Conservation (phyloP, 129 eudicot genomes). For the Logfia minima region DNA sequence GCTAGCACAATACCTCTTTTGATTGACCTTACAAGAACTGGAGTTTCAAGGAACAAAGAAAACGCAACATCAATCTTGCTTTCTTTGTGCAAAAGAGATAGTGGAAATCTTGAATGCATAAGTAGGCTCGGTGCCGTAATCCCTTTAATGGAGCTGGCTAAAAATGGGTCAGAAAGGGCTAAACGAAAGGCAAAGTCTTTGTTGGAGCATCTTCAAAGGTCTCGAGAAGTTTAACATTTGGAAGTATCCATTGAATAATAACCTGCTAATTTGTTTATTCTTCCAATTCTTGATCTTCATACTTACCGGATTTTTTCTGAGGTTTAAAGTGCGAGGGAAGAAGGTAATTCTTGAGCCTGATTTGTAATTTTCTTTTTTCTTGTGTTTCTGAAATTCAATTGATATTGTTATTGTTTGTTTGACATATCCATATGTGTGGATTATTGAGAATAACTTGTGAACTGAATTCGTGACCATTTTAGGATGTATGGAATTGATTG, state of each 20-base stretch:
- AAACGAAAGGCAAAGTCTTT: slow-evolving; percentile 69
- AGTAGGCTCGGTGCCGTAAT: slow-evolving; percentile 79
- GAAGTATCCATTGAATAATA: not conserved
- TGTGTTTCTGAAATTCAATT: slow-evolving; percentile 27
- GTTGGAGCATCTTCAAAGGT: slow-evolving; percentile 61
- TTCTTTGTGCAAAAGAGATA: slow-evolving; percentile 81
- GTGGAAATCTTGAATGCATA: slow-evolving; percentile 63
- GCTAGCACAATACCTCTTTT: slow-evolving; percentile 75
- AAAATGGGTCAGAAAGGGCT: slow-evolving; percentile 73
- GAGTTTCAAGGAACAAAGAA: slow-evolving; percentile 76
- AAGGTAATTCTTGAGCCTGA: slow-evolving; percentile 19
- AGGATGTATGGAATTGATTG: slow-evolving; percentile 29
- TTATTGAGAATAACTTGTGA: slow-evolving; percentile 32
- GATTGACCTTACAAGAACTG: slow-evolving; percentile 76
- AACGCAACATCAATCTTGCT: slow-evolving; percentile 78
- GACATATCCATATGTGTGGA: slow-evolving; percentile 33
- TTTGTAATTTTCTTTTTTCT: slow-evolving; percentile 17
- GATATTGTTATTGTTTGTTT: slow-evolving; percentile 35
- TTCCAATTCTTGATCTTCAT: slow-evolving; percentile 33
- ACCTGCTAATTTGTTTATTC: slow-evolving; percentile 39
- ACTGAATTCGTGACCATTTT: slow-evolving; percentile 17
- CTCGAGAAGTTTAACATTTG: slow-evolving; percentile 33
- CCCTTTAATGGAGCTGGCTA: slow-evolving; percentile 57
- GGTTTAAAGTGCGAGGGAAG: slow-evolving; percentile 22
- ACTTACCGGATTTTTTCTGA: slow-evolving; percentile 23